phyloP scores from a whole-genome alignment of 1,284 basidiomycete species.

The Mycosarcoma maydis region DNA sequence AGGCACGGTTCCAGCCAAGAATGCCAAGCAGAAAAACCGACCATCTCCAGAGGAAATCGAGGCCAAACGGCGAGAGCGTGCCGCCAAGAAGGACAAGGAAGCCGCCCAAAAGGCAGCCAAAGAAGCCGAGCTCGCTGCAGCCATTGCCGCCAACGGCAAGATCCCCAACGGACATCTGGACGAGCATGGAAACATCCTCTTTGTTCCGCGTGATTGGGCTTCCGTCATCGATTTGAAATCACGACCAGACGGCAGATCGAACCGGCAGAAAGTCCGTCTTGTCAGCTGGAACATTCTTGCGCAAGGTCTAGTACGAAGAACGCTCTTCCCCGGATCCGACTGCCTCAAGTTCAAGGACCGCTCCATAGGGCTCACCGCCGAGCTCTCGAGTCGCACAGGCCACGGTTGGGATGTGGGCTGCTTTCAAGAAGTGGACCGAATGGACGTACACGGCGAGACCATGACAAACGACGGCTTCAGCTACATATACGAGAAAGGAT shows the following conservation, averaged over 20 bases:
- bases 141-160: conserved; percentile 43
- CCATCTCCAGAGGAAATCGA: conserved; percentile 48
- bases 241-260: neutral
- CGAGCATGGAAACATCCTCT: conserved; percentile 34
- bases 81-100: conserved; percentile 51
- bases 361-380: conserved; percentile 50
- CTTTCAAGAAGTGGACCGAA: conserved; percentile 68
- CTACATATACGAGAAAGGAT: conserved; percentile 62
- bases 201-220: conserved; percentile 43
- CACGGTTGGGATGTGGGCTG: conserved; percentile 67
- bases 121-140: conserved; percentile 39
- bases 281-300: conserved; percentile 67
- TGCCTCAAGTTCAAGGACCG: conserved; percentile 67
- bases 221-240: neutral
- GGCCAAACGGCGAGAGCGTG: conserved; percentile 37
- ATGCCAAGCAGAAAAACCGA: conserved; percentile 26
- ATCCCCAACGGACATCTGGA: conserved; percentile 44
- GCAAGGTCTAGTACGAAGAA: conserved; percentile 67
- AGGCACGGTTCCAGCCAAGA: conserved; percentile 13
- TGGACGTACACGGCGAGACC: conserved; percentile 60
- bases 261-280: conserved; percentile 29
- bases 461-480: conserved; percentile 52
- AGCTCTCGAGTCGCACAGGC: conserved; percentile 45
- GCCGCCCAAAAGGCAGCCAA: conserved; percentile 43
- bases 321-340: conserved; percentile 68